phyloP scores from a whole-genome alignment of 116 monocot species.

The Cymodocea nodosa region DNA sequence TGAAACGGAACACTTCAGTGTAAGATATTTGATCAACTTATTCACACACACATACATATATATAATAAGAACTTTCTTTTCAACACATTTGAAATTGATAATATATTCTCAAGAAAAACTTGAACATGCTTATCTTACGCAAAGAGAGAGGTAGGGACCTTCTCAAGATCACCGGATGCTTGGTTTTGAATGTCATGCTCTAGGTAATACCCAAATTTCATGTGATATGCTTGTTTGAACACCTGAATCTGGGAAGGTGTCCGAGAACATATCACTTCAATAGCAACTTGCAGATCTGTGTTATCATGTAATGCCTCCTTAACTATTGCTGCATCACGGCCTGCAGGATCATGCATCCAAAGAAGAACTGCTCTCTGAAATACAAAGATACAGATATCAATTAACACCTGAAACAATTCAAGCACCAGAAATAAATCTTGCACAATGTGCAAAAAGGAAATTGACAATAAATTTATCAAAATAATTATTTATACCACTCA shows the following conservation, averaged over 20 bases:
- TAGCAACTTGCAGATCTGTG: slow-evolving; percentile 40
- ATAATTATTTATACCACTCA: no score
- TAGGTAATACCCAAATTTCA: slow-evolving; percentile 40
- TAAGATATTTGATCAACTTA: no score
- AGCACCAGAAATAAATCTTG: no score
- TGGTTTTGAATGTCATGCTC: slow-evolving; percentile 42
- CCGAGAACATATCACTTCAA: slow-evolving; percentile 78
- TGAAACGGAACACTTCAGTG: no score
- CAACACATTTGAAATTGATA: no score
- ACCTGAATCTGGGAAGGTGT: slow-evolving; percentile 59
- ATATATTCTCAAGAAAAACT: no score
- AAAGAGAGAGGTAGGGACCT: slow-evolving; percentile 24
- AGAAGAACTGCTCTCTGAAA: slow-evolving; percentile 61
- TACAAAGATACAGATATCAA: background rate
- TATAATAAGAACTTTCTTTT: no score
- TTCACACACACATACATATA: no score
- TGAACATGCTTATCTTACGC: no score
- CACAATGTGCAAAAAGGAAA: no score
- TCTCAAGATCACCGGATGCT: slow-evolving; percentile 52
- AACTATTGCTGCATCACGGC: slow-evolving; percentile 64
- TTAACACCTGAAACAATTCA: no score
- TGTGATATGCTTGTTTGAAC: slow-evolving; percentile 55
- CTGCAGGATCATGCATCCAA: slow-evolving; percentile 75
- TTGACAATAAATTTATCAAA: no score
- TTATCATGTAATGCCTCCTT: slow-evolving; percentile 42